Conservation (phyloP, 192 early-diverging fungal genomes). For the Entophlyctis helioformis region DNA sequence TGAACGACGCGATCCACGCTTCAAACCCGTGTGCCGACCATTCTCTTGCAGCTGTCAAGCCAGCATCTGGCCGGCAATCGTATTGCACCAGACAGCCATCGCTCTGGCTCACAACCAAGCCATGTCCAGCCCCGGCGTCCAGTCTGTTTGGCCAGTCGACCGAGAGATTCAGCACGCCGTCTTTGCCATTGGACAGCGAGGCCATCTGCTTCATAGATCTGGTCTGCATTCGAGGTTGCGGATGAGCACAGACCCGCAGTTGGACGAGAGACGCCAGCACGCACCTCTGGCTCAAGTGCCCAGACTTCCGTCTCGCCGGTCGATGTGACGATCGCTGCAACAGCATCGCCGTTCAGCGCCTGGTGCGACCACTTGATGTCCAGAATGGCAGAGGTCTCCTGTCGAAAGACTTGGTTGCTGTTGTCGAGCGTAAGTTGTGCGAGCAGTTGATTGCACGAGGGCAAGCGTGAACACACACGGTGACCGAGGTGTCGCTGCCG, state of each 20-base stretch:
- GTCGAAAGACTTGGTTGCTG: conserved; percentile 44
- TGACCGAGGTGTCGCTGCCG: neutral
- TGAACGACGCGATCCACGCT: no score
- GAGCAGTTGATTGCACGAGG: neutral
- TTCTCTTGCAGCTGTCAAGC: no score
- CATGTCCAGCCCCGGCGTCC: conserved; percentile 1
- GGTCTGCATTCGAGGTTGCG: neutral
- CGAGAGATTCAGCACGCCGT: conserved; percentile 62
- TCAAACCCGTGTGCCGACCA: no score
- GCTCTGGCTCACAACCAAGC: no score
- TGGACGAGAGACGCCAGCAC: neutral
- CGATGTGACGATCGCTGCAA: no score
- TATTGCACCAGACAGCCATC: no score
- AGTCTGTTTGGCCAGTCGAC: conserved; percentile 79
- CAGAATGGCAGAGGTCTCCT: conserved; percentile 31
- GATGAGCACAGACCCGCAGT: no score
- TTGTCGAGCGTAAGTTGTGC: conserved; percentile 3
- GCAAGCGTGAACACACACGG: neutral
- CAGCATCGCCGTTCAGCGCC: conserved; percentile 7
- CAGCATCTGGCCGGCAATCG: no score
- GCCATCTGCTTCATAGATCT: neutral
- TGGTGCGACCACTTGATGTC: conserved; percentile 48
- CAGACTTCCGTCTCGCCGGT: conserved; percentile 12
- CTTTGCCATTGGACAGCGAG: conserved; percentile 5
- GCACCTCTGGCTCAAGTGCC: conserved; percentile 3